A percentile compares a stretch with the other conserved stretches of the same genome.
These are phyloP conservation scores for Linderina pennispora DNA, from an alignment of 192 early-diverging fungal species.

Conservation along the genomic window DNA sequence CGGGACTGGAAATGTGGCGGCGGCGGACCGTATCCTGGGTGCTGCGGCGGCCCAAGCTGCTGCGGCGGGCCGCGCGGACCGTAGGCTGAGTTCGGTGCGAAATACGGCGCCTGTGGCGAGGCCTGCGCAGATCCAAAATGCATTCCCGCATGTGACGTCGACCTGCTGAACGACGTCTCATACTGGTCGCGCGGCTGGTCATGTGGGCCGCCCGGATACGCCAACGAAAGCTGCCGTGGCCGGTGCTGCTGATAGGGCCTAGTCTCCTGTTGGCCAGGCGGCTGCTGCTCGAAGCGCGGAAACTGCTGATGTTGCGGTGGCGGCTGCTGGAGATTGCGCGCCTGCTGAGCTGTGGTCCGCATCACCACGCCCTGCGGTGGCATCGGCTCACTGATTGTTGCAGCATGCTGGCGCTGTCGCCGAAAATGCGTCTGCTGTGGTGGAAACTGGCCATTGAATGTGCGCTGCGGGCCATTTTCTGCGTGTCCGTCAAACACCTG, in stretches of 20 bases:
- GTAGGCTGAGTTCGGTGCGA: constrained; percentile 1
- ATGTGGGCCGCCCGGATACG: constrained; percentile 9
- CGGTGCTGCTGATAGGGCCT: neutral
- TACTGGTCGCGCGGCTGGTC: constrained; percentile 38
- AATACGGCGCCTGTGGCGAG: constrained; percentile 24
- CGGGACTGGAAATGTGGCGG: constrained; percentile 35
- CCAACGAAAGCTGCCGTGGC: constrained; percentile 21
- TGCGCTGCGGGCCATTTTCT: neutral
- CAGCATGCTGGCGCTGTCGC: constrained; percentile 37
- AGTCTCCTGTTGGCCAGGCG: too few species aligned
- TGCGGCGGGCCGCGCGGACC: constrained; percentile 12
- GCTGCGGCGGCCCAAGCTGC: constrained; percentile 2
- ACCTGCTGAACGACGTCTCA: constrained; percentile 42
- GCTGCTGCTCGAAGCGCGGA: constrained; percentile 1
- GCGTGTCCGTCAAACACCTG: neutral
- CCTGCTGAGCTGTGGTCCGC: constrained; percentile 5
- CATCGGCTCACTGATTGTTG: constrained; percentile 43
- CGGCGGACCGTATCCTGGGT: neutral
- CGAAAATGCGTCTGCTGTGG: constrained; percentile 8
- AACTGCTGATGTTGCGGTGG: constrained; percentile 1
- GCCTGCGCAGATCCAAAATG: constrained; percentile 14
- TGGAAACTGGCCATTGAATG: constrained; percentile 5
- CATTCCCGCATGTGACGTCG: constrained; percentile 18
- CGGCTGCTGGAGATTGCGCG: neutral
- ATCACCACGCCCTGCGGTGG: constrained; percentile 15